A percentile compares a stretch with the other conserved stretches of the same genome.
Conservation (phyloP, 2,329 filamentous ascomycete species). For the Calonectria crousiana region DNA sequence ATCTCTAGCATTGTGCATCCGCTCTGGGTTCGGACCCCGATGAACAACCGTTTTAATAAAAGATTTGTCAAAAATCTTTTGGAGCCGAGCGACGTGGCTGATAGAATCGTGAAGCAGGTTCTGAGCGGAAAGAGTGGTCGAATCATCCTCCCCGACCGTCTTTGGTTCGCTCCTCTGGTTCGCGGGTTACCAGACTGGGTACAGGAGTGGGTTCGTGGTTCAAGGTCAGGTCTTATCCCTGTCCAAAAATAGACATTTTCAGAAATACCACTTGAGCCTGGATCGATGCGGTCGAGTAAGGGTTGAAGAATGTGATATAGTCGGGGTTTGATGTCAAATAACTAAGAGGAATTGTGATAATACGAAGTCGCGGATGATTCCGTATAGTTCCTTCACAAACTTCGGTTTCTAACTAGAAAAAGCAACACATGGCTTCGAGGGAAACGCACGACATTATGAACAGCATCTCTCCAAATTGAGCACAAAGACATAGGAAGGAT, state of each 20-base stretch:
- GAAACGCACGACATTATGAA: not conserved
- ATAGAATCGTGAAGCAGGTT: not conserved
- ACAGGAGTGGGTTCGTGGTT: constrained; percentile 6
- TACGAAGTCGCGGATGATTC: not conserved
- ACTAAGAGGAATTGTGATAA: not conserved
- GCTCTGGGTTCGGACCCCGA: constrained; percentile 2
- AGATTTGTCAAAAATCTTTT: not conserved
- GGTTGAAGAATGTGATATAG: not conserved
- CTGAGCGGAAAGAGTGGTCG: not conserved
- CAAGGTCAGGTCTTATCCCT: not conserved
- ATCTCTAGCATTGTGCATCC: constrained; percentile 3
- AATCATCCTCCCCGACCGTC: not conserved
- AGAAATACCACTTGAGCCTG: not conserved
- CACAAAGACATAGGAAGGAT: not conserved
- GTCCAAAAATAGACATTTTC: not conserved
- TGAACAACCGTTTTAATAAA: not conserved
- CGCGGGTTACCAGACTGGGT: not conserved
- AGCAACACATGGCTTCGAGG: not conserved
- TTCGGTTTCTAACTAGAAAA: not conserved
- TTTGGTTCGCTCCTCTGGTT: not conserved
- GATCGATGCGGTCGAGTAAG: not conserved
- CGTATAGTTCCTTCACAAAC: not conserved
- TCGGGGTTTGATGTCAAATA: not conserved
- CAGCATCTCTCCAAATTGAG: not conserved
- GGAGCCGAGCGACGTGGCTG: not conserved